Percentiles rank a stretch among this genome's conserved stretches.
phyloP scores from a whole-genome alignment of 257 asterid genomes.

The Petrea volubilis region DNA sequence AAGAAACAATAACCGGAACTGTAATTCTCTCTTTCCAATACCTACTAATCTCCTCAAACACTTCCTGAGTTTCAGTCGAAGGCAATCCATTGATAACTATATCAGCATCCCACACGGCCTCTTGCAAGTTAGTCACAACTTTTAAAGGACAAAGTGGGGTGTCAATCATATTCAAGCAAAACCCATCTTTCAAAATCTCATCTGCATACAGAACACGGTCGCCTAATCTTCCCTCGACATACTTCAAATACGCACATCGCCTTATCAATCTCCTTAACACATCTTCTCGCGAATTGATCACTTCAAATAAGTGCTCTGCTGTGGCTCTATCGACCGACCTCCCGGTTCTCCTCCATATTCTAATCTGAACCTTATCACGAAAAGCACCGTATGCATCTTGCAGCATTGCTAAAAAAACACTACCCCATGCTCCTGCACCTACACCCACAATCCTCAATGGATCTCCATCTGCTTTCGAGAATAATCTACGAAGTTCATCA shows the following conservation, averaged over 20 bases:
- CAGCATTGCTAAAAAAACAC: conserved; percentile 88
- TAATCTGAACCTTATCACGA: conserved; percentile 78
- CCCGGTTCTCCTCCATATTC: conserved; percentile 94
- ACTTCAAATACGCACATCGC: conserved; percentile 88
- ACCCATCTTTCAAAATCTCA: conserved; percentile 91
- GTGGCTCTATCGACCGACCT: conserved; percentile 75
- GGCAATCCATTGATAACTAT: conserved; percentile 91
- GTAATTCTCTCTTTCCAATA: conserved; percentile 89
- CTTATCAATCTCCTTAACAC: conserved; percentile 86
- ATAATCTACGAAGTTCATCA: conserved; percentile 58
- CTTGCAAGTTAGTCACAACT: conserved; percentile 94
- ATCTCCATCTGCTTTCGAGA: conserved; percentile 76
- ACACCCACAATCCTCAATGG: conserved; percentile 78
- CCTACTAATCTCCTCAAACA: conserved; percentile 74
- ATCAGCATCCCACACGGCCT: conserved; percentile 99
- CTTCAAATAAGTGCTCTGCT: conserved; percentile 86
- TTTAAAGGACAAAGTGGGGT: conserved; percentile 95
- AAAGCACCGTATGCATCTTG: conserved; percentile 77
- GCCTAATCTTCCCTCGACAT: conserved; percentile 93
- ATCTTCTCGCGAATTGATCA: conserved; percentile 90
- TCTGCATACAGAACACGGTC: conserved; percentile 81
- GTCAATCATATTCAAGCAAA: conserved; percentile 95
- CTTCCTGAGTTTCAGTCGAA: conserved; percentile 79
- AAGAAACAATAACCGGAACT: conserved; percentile 68
- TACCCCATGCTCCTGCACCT: conserved; percentile 99